These are phyloP conservation scores for Tylopilus sp. DNA, from an alignment of 1,284 basidiomycete species.

Conservation along the genomic window DNA sequence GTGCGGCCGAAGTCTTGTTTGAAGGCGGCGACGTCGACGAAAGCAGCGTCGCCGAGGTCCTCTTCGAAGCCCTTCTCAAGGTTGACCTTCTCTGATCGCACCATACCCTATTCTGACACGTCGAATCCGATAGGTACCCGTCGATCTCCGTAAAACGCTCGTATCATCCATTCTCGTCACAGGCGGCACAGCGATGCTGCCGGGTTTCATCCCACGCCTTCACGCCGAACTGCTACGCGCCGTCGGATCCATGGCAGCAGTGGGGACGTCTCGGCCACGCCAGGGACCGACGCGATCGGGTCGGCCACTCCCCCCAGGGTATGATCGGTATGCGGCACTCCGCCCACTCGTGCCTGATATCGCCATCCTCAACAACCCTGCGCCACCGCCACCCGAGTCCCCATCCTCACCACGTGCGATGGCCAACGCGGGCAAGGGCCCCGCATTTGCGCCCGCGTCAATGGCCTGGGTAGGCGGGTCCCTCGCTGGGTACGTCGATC, in stretches of 20 bases:
- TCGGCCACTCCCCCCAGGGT: slow-evolving; percentile 57
- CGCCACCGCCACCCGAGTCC: slow-evolving; percentile 51
- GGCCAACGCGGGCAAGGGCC: slow-evolving; percentile 82
- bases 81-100: slow-evolving; percentile 48
- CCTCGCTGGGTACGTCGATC: slow-evolving; percentile 79
- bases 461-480: slow-evolving; percentile 96
- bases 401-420: slow-evolving; percentile 51
- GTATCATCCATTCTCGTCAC: slow-evolving; percentile 85
- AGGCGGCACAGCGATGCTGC: slow-evolving; percentile 93
- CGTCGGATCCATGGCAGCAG: slow-evolving; percentile 54
- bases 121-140: slow-evolving; percentile 73
- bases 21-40: slow-evolving; percentile 91
- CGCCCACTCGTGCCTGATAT: slow-evolving; percentile 77
- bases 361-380: slow-evolving; percentile 87
- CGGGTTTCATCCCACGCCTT: slow-evolving; percentile 91
- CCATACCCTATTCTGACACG: slow-evolving; percentile 1
- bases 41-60: slow-evolving; percentile 81
- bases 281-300: slow-evolving; percentile 50
- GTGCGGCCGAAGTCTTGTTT: slow-evolving; percentile 92
- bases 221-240: slow-evolving; percentile 78
- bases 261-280: slow-evolving; percentile 37
- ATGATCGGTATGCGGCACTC: slow-evolving; percentile 80
- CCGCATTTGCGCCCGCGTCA: slow-evolving; percentile 83
- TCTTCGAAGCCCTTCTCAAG: slow-evolving; percentile 84
- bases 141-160: slow-evolving; percentile 88